Percentiles rank a stretch among this genome's conserved stretches.
Evolutionary conservation across 1,139 yeast genomes (phyloP).

Genomic region (Geotrichum citri-aurantii): DNA sequence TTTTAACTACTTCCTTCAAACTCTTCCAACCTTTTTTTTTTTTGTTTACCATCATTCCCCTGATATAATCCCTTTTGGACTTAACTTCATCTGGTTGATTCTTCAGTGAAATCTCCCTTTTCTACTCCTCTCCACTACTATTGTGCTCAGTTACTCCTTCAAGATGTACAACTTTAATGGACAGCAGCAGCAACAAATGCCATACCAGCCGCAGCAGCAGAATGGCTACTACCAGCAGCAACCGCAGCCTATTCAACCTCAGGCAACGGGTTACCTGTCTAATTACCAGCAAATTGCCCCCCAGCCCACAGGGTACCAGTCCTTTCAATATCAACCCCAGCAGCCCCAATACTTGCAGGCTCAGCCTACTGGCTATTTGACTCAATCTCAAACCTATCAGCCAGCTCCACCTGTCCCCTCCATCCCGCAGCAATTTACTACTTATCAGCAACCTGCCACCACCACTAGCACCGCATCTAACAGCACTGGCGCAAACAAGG

Average conservation of each 20-base stretch:
- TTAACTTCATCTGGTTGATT: conserved; percentile 1
- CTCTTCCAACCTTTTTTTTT: background rate
- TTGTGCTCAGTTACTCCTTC: background rate
- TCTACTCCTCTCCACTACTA: background rate
- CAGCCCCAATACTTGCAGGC: conserved; percentile 19
- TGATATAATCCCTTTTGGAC: background rate
- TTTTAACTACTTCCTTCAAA: background rate
- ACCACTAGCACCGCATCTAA: conserved; percentile 29
- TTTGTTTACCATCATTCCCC: background rate
- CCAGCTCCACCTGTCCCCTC: conserved; percentile 17
- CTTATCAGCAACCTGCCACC: conserved; percentile 18
- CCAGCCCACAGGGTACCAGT: conserved; percentile 20
- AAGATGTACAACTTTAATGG: conserved; percentile 10
- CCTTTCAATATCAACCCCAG: conserved; percentile 13
- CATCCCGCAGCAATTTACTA: conserved; percentile 18
- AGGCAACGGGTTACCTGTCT: conserved; percentile 8
- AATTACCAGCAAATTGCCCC: conserved; percentile 3
- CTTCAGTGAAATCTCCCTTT: background rate
- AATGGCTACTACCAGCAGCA: conserved; percentile 20
- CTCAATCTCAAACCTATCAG: conserved; percentile 15
- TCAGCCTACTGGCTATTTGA: conserved; percentile 28
- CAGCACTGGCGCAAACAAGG: conserved; percentile 27
- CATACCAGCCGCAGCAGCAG: conserved; percentile 22
- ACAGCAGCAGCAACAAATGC: conserved; percentile 21
- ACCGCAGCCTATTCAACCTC: conserved; percentile 20